Evolutionary conservation across 2,329 filamentous ascomycete species (phyloP), one percentile per base, ranked within the genome.

Genomic region (Sporothrix schenckii): DNA sequence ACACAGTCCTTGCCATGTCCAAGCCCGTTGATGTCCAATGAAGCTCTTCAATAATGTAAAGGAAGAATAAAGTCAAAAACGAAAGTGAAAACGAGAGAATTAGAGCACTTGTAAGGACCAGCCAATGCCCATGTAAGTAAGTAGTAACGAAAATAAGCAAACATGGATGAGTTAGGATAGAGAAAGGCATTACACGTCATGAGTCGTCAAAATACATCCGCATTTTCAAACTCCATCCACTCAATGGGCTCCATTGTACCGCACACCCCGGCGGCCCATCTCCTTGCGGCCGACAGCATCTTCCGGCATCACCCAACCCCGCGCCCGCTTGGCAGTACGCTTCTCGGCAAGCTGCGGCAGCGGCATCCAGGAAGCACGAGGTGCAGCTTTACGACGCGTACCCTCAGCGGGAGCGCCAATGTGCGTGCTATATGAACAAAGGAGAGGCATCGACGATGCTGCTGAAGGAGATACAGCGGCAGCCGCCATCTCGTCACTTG

Each of bases 251-350:
- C 65, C 81, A 24, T 83, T 82, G 70, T 90, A 89, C 72, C 84
- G 80, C 50, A 90, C 87, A 19, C 88, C 88, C 70, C 88, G 83
- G 82, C 87, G 89, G 5, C 89, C 89, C 68, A 90, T 83, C 81
- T 94, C 91, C 80, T 91, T 89, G 76, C 90, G 84, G 10, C 89
- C 88, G 13, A 93, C 83, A 3, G 88, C 83, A 76, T 93, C 91
- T 76, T 93, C 90, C 1, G 91, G 91, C 81, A 88, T 86, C 0
- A 92, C 86, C 91, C 91, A 94, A 0, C 91, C 91, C 41, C 91
- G 81, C 2, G 87, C 84, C 27, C 90, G 81, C 86, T 93, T 93
- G 24, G 90, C 89, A 80, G 91, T 89, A 71, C 88, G 82, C 88
- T 92, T 95, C 86, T 91, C 91, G 44, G 85, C 89, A 75, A 87